Base-by-base conservation (phyloP, 73 alveolate genomes). In the Paramecium sonneborni region DNA sequence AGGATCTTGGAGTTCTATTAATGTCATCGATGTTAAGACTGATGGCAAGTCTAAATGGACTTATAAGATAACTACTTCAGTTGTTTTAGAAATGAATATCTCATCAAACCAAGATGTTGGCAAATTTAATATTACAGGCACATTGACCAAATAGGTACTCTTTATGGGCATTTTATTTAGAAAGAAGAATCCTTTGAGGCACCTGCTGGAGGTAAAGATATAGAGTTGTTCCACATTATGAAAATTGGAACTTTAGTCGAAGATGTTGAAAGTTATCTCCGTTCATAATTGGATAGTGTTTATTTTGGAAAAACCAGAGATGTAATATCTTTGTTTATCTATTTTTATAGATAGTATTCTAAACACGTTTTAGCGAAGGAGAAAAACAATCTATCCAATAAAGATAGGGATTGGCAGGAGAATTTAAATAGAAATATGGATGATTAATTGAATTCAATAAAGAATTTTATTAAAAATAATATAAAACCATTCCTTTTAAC, bases 1-100 rank as follows among this genome's bases (percentile, higher is more conserved):
- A 26, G 98, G 98, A 4, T 85, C 94, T 11, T 95, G 98, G 98
- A 95, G 92, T 57, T 94, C 97, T 1, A 95, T 95, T 24, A 96
- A 95, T 90, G 95, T 95, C 3, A 91, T 93, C 52, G 89, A 92
- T 76, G 93, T 95, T 35, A 43, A 68, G 56, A 44, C 74, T 15
- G 91, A 57, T 28, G 79, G 84, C 10, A 88, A 88, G 44, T 39
- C 82, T 30, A 88, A 43, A 30, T 43, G 70, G 85, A 82, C 70
- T 24, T 88, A 88, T 12, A 88, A 88, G 84, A 57, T 76, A 11
- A 88, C 94, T 23, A 69, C 91, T 6, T 88, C 94, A 24, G 94
- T 88, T 28, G 87, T 88, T 43, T 70, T 88, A 18, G 94, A 88
- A 69, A 88, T 88, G 94, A 82, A 88, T 37, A 43, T 88, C 21